Evolutionary conservation across 148 eudicot genomes (phyloP).

Genomic region (Oxyria digyna): DNA sequence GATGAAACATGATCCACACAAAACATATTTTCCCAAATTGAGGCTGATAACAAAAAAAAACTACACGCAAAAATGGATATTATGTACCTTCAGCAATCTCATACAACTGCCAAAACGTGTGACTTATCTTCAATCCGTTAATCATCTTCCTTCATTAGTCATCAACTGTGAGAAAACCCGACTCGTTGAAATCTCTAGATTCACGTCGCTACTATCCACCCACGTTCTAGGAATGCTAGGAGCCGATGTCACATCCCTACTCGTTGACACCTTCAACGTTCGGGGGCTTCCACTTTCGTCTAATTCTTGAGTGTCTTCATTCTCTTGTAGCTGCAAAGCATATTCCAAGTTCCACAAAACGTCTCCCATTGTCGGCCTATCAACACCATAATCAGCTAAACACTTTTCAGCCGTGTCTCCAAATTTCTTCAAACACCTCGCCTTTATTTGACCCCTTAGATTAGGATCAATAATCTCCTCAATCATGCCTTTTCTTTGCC

Average conservation of each 20-base stretch:
- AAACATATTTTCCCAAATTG: neutral
- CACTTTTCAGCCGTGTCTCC: constrained; percentile 88
- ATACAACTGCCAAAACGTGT: neutral
- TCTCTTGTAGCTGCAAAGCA: constrained; percentile 67
- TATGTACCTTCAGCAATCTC: neutral
- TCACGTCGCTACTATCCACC: constrained; percentile 26
- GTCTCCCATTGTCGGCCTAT: constrained; percentile 93
- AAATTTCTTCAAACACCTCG: constrained; percentile 50
- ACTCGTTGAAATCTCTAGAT: constrained; percentile 37
- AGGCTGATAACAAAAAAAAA: neutral
- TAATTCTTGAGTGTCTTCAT: constrained; percentile 20
- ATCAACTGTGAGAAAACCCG: constrained; percentile 80
- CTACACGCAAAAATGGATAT: neutral
- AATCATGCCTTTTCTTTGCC: constrained; percentile 54
- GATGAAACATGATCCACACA: no score
- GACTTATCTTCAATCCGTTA: neutral
- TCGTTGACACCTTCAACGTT: constrained; percentile 19
- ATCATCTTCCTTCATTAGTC: constrained; percentile 55
- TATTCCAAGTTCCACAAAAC: constrained; percentile 91
- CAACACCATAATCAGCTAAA: constrained; percentile 77
- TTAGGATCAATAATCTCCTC: constrained; percentile 56
- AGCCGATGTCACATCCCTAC: constrained; percentile 19
- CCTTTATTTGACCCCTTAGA: constrained; percentile 45
- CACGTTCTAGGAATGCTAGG: constrained; percentile 10
- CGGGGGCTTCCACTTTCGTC: constrained; percentile 14